Evolutionary conservation across 2,329 filamentous ascomycete genomes (phyloP).

Genomic region (Shiraia sp.): DNA sequence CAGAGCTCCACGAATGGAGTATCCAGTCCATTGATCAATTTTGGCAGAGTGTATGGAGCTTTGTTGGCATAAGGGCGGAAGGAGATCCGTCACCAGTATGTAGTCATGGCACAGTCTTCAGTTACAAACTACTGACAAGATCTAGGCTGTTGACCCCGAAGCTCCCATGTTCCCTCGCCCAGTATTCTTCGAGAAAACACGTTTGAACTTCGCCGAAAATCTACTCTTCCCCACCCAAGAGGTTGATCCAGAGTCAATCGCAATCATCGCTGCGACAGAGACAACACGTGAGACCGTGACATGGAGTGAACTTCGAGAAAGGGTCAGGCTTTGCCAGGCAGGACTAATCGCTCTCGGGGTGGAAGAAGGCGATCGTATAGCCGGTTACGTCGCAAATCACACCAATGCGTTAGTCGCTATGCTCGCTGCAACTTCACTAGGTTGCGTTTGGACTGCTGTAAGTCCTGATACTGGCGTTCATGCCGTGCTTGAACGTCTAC

Average conservation of each 20-base stretch:
- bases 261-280: constrained; percentile 83
- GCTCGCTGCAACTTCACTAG: constrained; percentile 79
- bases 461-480: constrained; percentile 91
- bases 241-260: constrained; percentile 63
- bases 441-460: constrained; percentile 90
- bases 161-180: constrained; percentile 84
- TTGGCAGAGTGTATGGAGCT: constrained; percentile 86
- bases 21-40: constrained; percentile 74
- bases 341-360: constrained; percentile 71
- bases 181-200: constrained; percentile 77
- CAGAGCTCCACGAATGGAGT: constrained; percentile 84
- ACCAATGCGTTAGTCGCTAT: constrained; percentile 84
- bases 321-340: constrained; percentile 73
- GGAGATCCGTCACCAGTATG: constrained; percentile 63
- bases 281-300: constrained; percentile 66
- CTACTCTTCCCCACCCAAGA: constrained; percentile 73
- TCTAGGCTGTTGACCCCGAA: constrained; percentile 68
- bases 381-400: constrained; percentile 86
- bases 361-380: constrained; percentile 65
- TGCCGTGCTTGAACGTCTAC: constrained; percentile 83
- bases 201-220: constrained; percentile 93
- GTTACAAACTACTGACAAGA: constrained; percentile 15
- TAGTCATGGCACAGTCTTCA: background rate
- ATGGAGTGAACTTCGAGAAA: constrained; percentile 80
- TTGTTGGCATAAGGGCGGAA: constrained; percentile 74